These are phyloP conservation scores for Rhododendron simsii DNA, from an alignment of 148 eudicot species.

Conservation along the genomic window DNA sequence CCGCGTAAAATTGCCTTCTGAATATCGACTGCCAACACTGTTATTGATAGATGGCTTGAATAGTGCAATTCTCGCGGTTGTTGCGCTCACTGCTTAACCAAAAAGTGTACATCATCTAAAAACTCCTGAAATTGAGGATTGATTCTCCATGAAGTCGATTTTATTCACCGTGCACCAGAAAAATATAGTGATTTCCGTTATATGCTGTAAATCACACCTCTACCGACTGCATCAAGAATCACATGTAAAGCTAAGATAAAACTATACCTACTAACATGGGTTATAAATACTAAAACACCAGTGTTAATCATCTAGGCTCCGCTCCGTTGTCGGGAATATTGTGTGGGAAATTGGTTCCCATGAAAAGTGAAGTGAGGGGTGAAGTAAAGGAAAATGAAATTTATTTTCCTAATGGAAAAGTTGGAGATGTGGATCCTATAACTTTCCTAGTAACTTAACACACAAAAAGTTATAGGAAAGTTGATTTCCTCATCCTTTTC, in stretches of 20 bases:
- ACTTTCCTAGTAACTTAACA: too few relatives aligned
- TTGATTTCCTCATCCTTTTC: too few relatives aligned
- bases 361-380: too few relatives aligned
- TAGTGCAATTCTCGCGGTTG: neutral
- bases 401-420: too few relatives aligned
- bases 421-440: too few relatives aligned
- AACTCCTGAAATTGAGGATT: neutral
- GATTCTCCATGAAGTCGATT: neutral
- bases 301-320: neutral
- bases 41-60: neutral
- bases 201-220: neutral
- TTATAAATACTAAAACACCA: neutral
- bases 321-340: too few relatives aligned
- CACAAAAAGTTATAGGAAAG: too few relatives aligned
- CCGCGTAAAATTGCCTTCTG: neutral
- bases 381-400: too few relatives aligned
- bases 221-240: neutral
- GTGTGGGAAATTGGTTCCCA: too few relatives aligned
- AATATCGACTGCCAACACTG: neutral
- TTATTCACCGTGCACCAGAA: neutral
- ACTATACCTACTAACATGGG: neutral
- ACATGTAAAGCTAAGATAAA: neutral
- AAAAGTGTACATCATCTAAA: neutral
- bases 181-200: neutral
- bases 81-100: neutral